Evolutionary conservation across 768 basidiomycete genomes (phyloP).

Genomic region (Boletus edulis): DNA sequence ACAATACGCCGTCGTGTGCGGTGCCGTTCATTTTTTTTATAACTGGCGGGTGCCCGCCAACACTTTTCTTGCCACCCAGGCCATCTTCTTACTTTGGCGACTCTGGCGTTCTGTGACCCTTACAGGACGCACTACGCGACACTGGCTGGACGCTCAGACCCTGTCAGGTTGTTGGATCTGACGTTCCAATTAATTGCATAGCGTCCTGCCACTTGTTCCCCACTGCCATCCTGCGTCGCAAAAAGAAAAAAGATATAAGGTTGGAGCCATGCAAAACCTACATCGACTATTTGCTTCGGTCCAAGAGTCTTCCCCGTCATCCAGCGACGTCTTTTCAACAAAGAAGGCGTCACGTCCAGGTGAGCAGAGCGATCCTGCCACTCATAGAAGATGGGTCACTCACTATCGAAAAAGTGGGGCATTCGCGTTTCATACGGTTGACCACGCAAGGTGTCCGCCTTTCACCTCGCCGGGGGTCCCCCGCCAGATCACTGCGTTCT

Average conservation of each 20-base stretch:
- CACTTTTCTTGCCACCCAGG: not conserved
- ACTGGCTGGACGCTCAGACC: not conserved
- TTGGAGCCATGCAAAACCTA: not conserved
- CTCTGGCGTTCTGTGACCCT: not conserved
- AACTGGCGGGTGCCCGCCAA: not conserved
- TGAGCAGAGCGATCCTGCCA: not conserved
- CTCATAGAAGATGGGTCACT: not conserved
- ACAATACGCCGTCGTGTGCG: not conserved
- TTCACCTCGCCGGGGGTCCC: not conserved
- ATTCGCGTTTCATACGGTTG: not conserved
- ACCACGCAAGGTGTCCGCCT: not conserved
- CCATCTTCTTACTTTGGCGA: not conserved
- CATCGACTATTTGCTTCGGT: not conserved
- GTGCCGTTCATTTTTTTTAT: not conserved
- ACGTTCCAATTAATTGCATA: not conserved
- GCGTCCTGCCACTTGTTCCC: not conserved
- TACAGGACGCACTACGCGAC: not conserved
- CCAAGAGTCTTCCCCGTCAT: not conserved
- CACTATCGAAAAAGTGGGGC: conserved; percentile 1
- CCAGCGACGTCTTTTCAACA: not conserved
- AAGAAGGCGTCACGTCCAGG: conserved; percentile 2
- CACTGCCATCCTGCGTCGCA: not conserved
- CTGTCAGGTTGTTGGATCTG: not conserved
- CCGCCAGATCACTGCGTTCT: not conserved
- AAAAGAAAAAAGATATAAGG: not conserved